A percentile compares a stretch with the other conserved stretches of the same genome.
Evolutionary conservation across 306 rosid genomes (phyloP).

Genomic region (Purshia tridentata): DNA sequence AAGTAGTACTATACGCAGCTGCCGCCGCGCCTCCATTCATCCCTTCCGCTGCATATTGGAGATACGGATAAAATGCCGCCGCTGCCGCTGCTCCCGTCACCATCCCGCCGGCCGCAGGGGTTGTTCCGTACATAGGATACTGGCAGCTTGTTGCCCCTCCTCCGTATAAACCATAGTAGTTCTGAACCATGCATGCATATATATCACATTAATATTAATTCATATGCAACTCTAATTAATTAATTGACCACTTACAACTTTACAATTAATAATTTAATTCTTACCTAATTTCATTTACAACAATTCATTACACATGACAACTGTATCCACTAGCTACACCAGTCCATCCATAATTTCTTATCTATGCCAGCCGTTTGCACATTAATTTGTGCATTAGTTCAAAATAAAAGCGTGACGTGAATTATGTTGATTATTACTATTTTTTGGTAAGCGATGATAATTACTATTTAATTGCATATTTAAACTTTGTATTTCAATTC

Average conservation of each 20-base stretch:
- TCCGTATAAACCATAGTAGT: conserved; percentile 85
- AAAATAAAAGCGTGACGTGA: neutral
- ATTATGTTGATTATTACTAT: neutral
- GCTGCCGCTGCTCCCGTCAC: conserved; percentile 60
- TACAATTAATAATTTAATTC: neutral
- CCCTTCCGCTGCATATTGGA: conserved; percentile 78
- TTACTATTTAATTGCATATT: no score
- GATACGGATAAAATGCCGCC: conserved; percentile 65
- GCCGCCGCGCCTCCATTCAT: conserved; percentile 27
- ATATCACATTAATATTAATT: neutral
- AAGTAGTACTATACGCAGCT: conserved; percentile 27
- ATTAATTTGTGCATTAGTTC: neutral
- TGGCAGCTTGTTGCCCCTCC: conserved; percentile 68
- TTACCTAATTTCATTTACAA: neutral
- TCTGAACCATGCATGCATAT: conserved; percentile 41
- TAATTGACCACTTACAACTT: neutral
- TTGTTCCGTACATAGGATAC: conserved; percentile 73
- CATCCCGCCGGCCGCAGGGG: conserved; percentile 57
- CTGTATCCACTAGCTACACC: no score
- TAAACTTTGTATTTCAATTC: no score
- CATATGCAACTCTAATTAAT: no score
- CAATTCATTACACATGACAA: neutral
- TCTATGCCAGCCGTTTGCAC: no score
- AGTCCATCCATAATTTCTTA: no score
- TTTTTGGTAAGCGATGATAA: no score